Conservation (phyloP, 2,329 filamentous ascomycete genomes). For the Alternaria tenuissima region DNA sequence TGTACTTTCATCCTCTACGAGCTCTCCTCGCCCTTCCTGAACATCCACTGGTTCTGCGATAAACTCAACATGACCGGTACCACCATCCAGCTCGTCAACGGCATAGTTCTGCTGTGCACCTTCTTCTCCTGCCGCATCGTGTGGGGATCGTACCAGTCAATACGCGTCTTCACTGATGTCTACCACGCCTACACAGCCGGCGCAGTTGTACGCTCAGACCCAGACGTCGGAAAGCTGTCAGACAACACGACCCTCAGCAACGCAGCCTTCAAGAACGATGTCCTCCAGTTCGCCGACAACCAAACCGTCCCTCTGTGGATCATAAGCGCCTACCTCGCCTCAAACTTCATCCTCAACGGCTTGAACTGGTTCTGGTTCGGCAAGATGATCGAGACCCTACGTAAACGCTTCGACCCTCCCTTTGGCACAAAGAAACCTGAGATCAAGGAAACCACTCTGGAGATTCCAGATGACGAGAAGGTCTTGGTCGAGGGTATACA, state of each 20-base stretch:
- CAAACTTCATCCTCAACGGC: constrained; percentile 75
- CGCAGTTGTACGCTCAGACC: constrained; percentile 33
- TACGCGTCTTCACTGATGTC: constrained; percentile 71
- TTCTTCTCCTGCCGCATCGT: constrained; percentile 81
- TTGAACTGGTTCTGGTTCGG: constrained; percentile 87
- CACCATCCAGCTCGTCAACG: constrained; percentile 77
- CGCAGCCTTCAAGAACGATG: constrained; percentile 49
- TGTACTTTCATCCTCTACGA: constrained; percentile 87
- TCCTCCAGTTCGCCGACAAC: constrained; percentile 59
- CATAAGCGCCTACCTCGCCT: constrained; percentile 70
- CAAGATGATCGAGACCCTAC: constrained; percentile 83
- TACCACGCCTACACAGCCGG: constrained; percentile 56
- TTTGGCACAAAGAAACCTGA: constrained; percentile 52
- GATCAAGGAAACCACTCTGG: constrained; percentile 21
- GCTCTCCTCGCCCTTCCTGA: constrained; percentile 83
- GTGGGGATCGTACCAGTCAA: constrained; percentile 78
- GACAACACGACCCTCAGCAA: constrained; percentile 30
- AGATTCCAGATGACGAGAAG: constrained; percentile 36
- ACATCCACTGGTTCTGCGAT: constrained; percentile 92
- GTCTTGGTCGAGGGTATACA: constrained; percentile 46
- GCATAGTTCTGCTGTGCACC: constrained; percentile 72
- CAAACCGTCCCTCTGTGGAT: constrained; percentile 72
- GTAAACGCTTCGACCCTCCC: constrained; percentile 75
- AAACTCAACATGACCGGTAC: constrained; percentile 83
- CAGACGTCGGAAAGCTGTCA: constrained; percentile 39